Base-by-base conservation (phyloP, 805 yeast species). In the Nakazawaea molendinolei region DNA sequence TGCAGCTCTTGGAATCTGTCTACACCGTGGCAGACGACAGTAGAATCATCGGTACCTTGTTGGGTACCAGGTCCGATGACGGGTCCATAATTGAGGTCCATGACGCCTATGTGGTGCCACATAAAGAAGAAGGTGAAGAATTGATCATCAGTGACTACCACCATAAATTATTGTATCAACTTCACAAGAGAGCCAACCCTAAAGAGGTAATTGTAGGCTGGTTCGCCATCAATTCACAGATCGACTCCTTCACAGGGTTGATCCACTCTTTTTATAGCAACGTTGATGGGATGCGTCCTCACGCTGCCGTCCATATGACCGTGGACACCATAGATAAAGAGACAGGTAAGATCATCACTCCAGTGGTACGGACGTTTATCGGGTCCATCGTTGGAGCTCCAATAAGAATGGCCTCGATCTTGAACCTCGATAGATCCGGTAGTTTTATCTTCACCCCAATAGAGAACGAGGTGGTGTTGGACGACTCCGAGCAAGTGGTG, bases 41-140 rank as follows among this genome's bases (percentile, higher is more conserved):
- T 45, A 71, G 92, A 56, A 74, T 81, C 42, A 78, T 86, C 47
- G 95, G 95, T 43, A 83, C 95, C 10, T 68, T 86, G 41, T 65
- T 86, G 31, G 95, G 95, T 23, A 60, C 71, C 32, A 72, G 95
- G 56, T 79, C 89, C 18, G 95, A 86, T 43, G 95, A 86, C 54
- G 94, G 94, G 10, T 62, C 74, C 13, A 81, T 73, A 49, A 68
- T 83, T 30, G 90, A 79, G 49, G 65, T 86, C 49, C 72, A 76
- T 53, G 83, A 76, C 44, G 82, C 86, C 14, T 86, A 79, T 58
- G 71, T 85, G 55, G 92, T 86, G 39, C 92, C 95, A 30, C 85
- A 85, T 51, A 66, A 64, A 33, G 94, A 83, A 54, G 70, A 70
- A 33, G 85, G 77, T 27, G 92, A 82, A 42, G 79, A 85, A 45